phyloP scores from a whole-genome alignment of 2,329 filamentous ascomycete genomes.

The Epichloe gansuensis region DNA sequence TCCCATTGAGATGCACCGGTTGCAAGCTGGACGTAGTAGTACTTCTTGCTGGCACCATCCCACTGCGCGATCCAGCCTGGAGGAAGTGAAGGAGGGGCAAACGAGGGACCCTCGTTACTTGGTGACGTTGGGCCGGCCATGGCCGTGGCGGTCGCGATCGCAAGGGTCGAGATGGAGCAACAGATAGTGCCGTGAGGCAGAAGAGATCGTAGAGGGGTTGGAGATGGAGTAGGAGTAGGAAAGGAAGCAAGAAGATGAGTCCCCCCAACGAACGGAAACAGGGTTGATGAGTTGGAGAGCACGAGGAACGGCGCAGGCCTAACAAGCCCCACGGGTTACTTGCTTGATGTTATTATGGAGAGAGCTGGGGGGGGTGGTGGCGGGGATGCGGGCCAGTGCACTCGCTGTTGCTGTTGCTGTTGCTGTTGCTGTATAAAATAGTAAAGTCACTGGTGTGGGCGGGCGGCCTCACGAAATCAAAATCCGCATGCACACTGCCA shows the following conservation, averaged over 20 bases:
- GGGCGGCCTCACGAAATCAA: no score
- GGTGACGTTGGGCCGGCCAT: conserved; percentile 48
- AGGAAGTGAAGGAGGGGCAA: conserved; percentile 46
- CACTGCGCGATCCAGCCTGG: conserved; percentile 59
- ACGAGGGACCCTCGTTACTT: conserved; percentile 45
- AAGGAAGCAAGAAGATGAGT: background rate
- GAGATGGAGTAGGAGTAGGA: background rate
- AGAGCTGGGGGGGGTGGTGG: background rate
- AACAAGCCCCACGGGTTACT: background rate
- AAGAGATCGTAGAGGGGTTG: background rate
- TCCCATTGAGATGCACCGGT: conserved; percentile 65
- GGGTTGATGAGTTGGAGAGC: conserved; percentile 1
- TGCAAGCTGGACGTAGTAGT: conserved; percentile 60
- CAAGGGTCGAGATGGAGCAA: background rate
- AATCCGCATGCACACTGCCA: no score
- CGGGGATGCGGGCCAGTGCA: background rate
- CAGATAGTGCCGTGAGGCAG: background rate
- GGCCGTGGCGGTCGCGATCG: conserved; percentile 5
- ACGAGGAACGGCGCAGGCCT: conserved; percentile 2
- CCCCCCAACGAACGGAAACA: background rate
- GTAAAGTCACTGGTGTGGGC: no score
- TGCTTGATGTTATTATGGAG: conserved; percentile 1
- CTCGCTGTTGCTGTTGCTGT: background rate
- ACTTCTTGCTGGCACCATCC: conserved; percentile 51
- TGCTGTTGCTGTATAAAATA: background rate